phyloP scores from a whole-genome alignment of 139 green algal species.

The Picochlorum sp. region DNA sequence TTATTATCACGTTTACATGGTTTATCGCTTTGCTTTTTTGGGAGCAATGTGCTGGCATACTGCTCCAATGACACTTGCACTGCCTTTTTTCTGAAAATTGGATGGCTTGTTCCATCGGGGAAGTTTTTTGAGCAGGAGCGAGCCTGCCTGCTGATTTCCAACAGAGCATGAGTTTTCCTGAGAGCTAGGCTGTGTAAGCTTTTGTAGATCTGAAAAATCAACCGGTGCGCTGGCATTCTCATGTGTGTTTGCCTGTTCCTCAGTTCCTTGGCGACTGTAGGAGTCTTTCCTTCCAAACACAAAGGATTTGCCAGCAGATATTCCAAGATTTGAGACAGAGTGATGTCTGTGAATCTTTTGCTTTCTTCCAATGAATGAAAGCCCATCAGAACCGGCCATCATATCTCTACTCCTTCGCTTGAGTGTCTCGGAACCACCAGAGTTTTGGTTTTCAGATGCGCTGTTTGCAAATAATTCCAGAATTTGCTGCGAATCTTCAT shows the following conservation, averaged over 20 bases:
- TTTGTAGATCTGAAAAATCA: background rate
- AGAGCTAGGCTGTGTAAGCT: background rate
- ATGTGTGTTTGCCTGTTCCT: background rate
- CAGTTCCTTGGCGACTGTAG: background rate
- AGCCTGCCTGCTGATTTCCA: background rate
- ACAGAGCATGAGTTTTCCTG: too few relatives aligned
- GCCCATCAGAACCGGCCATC: background rate
- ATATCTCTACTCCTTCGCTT: background rate
- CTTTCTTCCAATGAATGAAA: slow-evolving; percentile 33
- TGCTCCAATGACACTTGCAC: background rate
- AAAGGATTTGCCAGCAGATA: slow-evolving; percentile 26
- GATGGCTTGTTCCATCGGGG: background rate
- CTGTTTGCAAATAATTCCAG: slow-evolving; percentile 26
- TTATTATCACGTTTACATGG: background rate
- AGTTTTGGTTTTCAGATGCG: slow-evolving; percentile 6
- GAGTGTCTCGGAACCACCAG: background rate
- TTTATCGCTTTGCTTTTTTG: background rate
- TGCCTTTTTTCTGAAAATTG: background rate
- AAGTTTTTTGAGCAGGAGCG: background rate
- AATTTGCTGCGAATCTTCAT: slow-evolving; percentile 30
- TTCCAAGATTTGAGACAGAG: slow-evolving; percentile 1
- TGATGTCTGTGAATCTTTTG: slow-evolving; percentile 6
- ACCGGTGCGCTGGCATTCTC: background rate
- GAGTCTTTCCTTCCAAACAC: slow-evolving; percentile 29
- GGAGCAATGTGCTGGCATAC: background rate